Evolutionary conservation across 2,329 filamentous ascomycete species (phyloP), one percentile per base, ranked within the genome.

Genomic region (Westerdykella ornata): DNA sequence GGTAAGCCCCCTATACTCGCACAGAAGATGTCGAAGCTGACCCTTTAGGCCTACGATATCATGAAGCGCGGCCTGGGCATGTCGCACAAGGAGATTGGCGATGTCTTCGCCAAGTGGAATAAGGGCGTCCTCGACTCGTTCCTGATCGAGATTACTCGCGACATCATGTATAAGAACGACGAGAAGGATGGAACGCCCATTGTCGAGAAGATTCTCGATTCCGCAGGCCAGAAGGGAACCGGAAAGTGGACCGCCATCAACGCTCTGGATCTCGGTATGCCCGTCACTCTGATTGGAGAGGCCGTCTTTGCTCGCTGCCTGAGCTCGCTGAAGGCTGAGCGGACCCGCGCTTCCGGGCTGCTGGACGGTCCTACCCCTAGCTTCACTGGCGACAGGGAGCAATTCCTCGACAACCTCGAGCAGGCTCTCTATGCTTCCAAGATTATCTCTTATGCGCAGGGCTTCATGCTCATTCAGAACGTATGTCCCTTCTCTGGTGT

Each of bases 181-280:
- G 89, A 94, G 38, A 52, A 51, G 39, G 90, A 97, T 61, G 88
- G 85, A 63, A 82, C 77, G 48, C 76, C 92, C 37, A 84, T 98
- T 45, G 84, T 98, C 47, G 92, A 98, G 81, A 98, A 97, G 84
- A 97, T 98, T 60, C 80, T 97, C 53, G 92, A 98, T 77, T 85
- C 90, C 74, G 92, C 92, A 63, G 92, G 92, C 59, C 92, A 98
- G 78, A 98, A 98, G 57, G 92, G 92, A 74, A 97, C 92, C 59
- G 92, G 92, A 74, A 97, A 98, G 80, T 98, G 92, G 92, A 98
- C 92, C 56, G 90, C 92, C 64, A 94, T 98, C 75, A 98, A 98
- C 74, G 89, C 92, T 54, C 83, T 98, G 47, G 92, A 98, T 70
- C 84, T 98, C 49, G 92, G 92, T 65, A 94, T 94, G 88, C 92